Percentiles rank a stretch among this genome's conserved stretches.
Evolutionary conservation across 1,139 yeast species (phyloP).

Genomic region (Hyphopichia buzzinii): DNA sequence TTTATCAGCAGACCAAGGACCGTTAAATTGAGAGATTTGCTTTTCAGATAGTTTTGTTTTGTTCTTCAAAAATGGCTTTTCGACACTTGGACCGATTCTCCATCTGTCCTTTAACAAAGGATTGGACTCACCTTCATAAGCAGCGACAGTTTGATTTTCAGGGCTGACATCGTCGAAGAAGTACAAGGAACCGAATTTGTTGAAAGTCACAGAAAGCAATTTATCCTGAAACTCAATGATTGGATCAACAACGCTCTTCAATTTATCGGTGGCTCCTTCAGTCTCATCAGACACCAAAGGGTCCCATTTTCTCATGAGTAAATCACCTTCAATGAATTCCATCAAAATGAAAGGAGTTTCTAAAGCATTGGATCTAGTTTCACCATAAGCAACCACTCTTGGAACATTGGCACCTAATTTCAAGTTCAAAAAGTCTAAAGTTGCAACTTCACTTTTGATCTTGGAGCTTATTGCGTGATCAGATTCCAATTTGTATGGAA

Average conservation of each 20-base stretch:
- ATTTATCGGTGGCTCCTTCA: conserved; percentile 37
- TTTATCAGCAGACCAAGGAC: conserved; percentile 70
- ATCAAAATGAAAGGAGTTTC: conserved; percentile 74
- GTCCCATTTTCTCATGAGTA: conserved; percentile 87
- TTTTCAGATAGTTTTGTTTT: conserved; percentile 47
- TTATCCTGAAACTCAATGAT: conserved; percentile 59
- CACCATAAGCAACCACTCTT: conserved; percentile 69
- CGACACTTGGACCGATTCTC: conserved; percentile 90
- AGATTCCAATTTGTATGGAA: conserved; percentile 76
- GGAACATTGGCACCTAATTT: conserved; percentile 64
- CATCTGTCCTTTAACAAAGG: conserved; percentile 61
- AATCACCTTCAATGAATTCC: conserved; percentile 76
- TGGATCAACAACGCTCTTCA: conserved; percentile 59
- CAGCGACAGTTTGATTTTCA: conserved; percentile 39
- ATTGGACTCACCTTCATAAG: conserved; percentile 67
- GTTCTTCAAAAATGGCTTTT: conserved; percentile 71
- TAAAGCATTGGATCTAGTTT: conserved; percentile 58
- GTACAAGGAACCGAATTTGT: conserved; percentile 77
- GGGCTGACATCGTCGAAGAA: conserved; percentile 60
- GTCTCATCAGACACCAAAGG: conserved; percentile 56
- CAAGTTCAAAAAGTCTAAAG: conserved; percentile 71
- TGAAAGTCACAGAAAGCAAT: conserved; percentile 55
- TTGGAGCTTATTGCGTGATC: conserved; percentile 62
- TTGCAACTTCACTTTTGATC: conserved; percentile 88
- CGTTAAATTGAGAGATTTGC: conserved; percentile 49